Conservation (phyloP, 352 stramenopile genomes). For the Pythium biforme region DNA sequence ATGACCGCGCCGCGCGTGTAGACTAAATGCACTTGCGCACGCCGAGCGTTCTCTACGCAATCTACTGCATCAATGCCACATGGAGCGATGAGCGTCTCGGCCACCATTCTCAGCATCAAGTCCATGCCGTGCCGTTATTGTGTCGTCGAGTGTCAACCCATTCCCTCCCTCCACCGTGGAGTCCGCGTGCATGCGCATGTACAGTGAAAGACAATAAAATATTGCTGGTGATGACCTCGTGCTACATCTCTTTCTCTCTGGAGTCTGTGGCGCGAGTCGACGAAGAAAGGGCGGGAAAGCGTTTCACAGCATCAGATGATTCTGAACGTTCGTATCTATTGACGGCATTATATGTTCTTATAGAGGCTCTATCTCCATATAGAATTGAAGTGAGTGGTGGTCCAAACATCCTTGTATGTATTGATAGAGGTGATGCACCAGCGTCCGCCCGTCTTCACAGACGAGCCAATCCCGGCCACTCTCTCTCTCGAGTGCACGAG, state of each 20-base stretch:
- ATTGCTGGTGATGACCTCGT: neutral
- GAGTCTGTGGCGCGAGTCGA: constrained; percentile 4
- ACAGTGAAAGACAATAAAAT: neutral
- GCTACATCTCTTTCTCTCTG: neutral
- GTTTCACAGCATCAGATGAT: neutral
- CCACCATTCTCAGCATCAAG: no score
- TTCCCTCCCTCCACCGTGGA: no score
- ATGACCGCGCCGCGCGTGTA: no score
- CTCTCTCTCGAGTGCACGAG: neutral
- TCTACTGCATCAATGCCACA: no score
- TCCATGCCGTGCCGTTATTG: no score
- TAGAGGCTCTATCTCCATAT: neutral
- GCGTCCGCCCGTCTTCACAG: neutral
- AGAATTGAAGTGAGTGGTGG: neutral
- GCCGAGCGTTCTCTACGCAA: no score
- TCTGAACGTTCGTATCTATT: no score
- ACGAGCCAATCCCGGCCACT: neutral
- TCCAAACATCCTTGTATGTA: neutral
- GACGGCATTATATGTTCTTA: neutral
- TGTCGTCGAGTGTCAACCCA: neutral
- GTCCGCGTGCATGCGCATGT: neutral
- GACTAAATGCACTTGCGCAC: no score
- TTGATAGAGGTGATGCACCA: neutral
- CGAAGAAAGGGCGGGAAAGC: constrained; percentile 10
- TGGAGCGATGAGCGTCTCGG: no score